Evolutionary conservation across 192 early-diverging fungal genomes (phyloP).

Genomic region (Geranomyces variabilis): DNA sequence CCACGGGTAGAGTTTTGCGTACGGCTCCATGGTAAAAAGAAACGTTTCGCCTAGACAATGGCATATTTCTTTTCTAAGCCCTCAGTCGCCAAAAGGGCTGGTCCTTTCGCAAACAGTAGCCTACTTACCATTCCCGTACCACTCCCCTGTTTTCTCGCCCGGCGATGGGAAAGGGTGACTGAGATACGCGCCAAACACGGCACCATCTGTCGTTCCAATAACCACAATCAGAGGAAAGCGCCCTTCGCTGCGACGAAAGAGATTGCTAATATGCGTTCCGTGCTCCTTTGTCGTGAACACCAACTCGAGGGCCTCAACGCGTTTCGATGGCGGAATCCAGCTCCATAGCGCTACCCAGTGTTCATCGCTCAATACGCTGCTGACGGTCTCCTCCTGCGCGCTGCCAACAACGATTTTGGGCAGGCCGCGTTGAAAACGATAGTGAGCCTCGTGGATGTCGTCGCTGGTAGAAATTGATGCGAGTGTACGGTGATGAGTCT

Average conservation of each 20-base stretch:
- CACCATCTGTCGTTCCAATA: constrained; percentile 40
- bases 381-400: constrained; percentile 7
- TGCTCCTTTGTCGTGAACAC: constrained; percentile 52
- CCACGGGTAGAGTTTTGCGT: constrained; percentile 52
- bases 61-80: neutral
- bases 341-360: constrained; percentile 52
- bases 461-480: constrained; percentile 31
- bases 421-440: constrained; percentile 40
- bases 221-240: constrained; percentile 42
- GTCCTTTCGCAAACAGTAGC: neutral
- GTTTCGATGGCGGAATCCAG: constrained; percentile 48
- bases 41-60: constrained; percentile 46
- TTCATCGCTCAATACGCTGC: constrained; percentile 40
- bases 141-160: constrained; percentile 34
- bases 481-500: constrained; percentile 37
- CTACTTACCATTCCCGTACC: constrained; percentile 48
- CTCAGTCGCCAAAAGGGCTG: neutral
- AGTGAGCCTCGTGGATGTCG: constrained; percentile 43
- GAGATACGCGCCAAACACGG: constrained; percentile 48
- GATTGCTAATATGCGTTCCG: constrained; percentile 41
- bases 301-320: constrained; percentile 43
- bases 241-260: constrained; percentile 33
- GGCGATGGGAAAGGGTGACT: constrained; percentile 34
- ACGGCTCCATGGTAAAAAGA: constrained; percentile 47
- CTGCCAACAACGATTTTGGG: constrained; percentile 38